Percentiles rank a stretch among this genome's conserved stretches.
Conservation (phyloP, 805 yeast species). For the Candida anglica region DNA sequence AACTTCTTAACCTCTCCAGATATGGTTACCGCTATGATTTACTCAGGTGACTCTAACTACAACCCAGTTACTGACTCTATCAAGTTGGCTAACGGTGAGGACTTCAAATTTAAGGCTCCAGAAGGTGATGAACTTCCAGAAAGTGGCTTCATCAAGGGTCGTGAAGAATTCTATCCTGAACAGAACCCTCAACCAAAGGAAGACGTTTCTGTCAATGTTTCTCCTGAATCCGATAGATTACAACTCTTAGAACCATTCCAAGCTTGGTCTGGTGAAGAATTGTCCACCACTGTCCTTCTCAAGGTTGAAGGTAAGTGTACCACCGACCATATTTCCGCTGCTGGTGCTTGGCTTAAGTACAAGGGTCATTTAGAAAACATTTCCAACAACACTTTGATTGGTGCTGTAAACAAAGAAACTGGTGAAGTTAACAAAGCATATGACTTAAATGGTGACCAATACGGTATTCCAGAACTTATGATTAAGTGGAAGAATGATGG, state of each 20-base stretch:
- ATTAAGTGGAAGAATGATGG: constrained; percentile 85
- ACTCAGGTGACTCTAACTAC: constrained; percentile 88
- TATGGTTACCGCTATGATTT: constrained; percentile 93
- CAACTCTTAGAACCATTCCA: constrained; percentile 87
- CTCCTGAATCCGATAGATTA: constrained; percentile 86
- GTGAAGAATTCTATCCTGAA: constrained; percentile 71
- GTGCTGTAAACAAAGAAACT: constrained; percentile 95
- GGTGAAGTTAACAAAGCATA: constrained; percentile 91
- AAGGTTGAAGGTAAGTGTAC: constrained; percentile 98
- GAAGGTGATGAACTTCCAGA: constrained; percentile 81
- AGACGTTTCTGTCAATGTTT: constrained; percentile 59
- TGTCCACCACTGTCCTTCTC: constrained; percentile 68
- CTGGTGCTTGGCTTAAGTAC: constrained; percentile 98
- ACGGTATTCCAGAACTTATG: constrained; percentile 94
- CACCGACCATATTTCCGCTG: constrained; percentile 97
- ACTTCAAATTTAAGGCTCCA: constrained; percentile 77
- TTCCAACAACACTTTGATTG: constrained; percentile 90
- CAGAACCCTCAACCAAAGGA: constrained; percentile 62
- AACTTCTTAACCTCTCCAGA: constrained; percentile 99
- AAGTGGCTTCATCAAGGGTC: constrained; percentile 72
- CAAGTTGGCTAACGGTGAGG: constrained; percentile 61
- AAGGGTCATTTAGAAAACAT: constrained; percentile 97
- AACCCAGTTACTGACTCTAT: constrained; percentile 90
- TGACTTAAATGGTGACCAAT: constrained; percentile 75
- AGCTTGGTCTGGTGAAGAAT: constrained; percentile 83